These are phyloP conservation scores for Candida pini DNA, from an alignment of 805 yeast species.

Conservation along the genomic window DNA sequence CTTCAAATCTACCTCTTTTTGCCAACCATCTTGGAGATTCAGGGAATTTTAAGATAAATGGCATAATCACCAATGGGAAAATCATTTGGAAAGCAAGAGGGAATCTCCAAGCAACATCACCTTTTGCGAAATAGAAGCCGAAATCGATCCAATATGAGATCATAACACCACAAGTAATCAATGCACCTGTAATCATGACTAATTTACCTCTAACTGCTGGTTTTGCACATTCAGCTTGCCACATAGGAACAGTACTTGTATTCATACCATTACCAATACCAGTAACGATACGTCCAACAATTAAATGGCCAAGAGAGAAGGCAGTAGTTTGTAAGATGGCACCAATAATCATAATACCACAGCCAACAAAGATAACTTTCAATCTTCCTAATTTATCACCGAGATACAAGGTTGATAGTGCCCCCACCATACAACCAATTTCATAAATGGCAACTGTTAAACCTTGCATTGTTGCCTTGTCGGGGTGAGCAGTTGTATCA, in stretches of 20 bases:
- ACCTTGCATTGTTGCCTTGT: conserved; percentile 39
- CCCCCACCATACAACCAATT: conserved; percentile 41
- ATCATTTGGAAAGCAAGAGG: conserved; percentile 31
- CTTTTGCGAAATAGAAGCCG: conserved; percentile 29
- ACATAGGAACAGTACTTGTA: conserved; percentile 31
- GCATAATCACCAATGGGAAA: conserved; percentile 14
- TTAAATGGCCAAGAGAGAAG: conserved; percentile 19
- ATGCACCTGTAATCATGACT: conserved; percentile 26
- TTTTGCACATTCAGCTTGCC: conserved; percentile 31
- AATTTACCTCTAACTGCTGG: conserved; percentile 28
- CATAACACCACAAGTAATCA: conserved; percentile 23
- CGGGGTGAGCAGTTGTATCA: conserved; percentile 13
- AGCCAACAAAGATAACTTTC: conserved; percentile 31
- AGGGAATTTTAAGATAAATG: conserved; percentile 23
- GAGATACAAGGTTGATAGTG: conserved; percentile 34
- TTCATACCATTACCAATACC: conserved; percentile 34
- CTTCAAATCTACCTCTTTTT: conserved; percentile 33
- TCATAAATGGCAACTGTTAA: conserved; percentile 46
- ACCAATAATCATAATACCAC: conserved; percentile 29
- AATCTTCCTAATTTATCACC: conserved; percentile 39
- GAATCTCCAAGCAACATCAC: conserved; percentile 26
- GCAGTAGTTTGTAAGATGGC: conserved; percentile 23
- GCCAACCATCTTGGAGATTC: conserved; percentile 41
- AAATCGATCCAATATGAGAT: conserved; percentile 33
- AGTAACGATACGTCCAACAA: conserved; percentile 29